Evolutionary conservation across 257 asterid genomes (phyloP).

Genomic region (Ligustrum vulgare): DNA sequence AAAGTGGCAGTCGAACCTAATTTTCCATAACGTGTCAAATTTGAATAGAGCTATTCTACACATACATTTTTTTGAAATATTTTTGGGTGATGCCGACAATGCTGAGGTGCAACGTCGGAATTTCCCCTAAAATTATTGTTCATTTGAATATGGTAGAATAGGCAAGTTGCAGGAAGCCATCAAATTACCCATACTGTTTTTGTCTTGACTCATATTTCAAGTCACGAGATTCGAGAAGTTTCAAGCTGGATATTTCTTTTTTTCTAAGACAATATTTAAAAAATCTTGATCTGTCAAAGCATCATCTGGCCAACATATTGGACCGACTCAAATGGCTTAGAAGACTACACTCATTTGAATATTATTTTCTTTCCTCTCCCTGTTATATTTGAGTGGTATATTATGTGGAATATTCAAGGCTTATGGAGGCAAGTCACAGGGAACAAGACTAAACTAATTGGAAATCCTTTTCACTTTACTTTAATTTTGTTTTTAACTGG

Average conservation of each 20-base stretch:
- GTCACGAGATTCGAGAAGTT: not conserved
- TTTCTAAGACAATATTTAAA: not conserved
- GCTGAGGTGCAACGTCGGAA: too few species aligned
- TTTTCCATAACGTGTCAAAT: too few species aligned
- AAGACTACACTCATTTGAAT: not conserved
- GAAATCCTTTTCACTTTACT: not conserved
- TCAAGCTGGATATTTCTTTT: not conserved
- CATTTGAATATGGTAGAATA: not conserved
- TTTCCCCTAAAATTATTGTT: too few species aligned
- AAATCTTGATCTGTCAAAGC: not conserved
- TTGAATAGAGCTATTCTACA: too few species aligned
- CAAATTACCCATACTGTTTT: not conserved
- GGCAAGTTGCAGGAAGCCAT: not conserved
- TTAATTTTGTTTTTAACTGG: not conserved
- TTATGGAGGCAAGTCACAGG: not conserved
- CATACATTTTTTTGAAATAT: too few species aligned
- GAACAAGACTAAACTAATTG: not conserved
- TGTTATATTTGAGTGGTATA: not conserved
- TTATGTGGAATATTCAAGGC: not conserved
- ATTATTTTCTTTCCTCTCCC: not conserved
- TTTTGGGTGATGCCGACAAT: too few species aligned
- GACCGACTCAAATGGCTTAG: not conserved
- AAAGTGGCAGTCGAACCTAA: too few species aligned
- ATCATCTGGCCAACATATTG: not conserved
- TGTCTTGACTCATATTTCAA: not conserved